Base-by-base conservation (phyloP, 139 green algal genomes). In the Cymbomonas tetramitiformis region DNA sequence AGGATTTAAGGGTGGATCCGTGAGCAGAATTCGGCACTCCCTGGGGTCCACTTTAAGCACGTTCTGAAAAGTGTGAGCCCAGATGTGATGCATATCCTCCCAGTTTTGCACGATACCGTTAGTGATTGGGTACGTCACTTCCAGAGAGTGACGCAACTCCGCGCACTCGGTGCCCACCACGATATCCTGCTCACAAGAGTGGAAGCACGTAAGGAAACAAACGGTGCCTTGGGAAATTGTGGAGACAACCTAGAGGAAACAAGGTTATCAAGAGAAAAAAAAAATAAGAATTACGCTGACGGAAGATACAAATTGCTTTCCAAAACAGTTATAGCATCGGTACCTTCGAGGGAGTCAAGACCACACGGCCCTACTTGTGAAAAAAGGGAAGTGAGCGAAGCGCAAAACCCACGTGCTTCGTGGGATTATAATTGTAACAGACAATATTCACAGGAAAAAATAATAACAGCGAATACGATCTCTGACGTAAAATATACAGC, bases 51-150 rank as follows among this genome's bases (percentile, higher is more conserved):
- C 32, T 29, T 51, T 34, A 19, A 83, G 58, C 34, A 58, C 38
- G 15, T 60, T 28, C 9, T 51, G 32, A 41, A 86, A 86, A 9
- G 72, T 66, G 61, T 83, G 70, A 36, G 80, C 56, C 80, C 76
- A 85, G 0, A 88, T 44, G 18, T 70, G 56, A 23, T 58, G 19
- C 80, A 89, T 88, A 30, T 83, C 80, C 2, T 73, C 64, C 80
- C 80, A 89, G 46, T 64, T 62, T 32, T 77, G 68, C n/a, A 92
- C 76, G 15, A 87, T 56, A 9, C 81, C 79, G 31, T 85, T 85
- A 21, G 30, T 63, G n/a, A 88, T 64, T 12, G 82, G 82, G 36
- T 86, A 88, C 12, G 26, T 64, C 43, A 86, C 61, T 44, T 88
- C 63, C 40, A 86, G 53, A 25, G 73, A 62, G 21, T 77, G 62